Percentiles rank a stretch among this genome's conserved stretches.
These are phyloP conservation scores for Uronychia binucleata DNA, from an alignment of 73 alveolate species.

Conservation along the genomic window DNA sequence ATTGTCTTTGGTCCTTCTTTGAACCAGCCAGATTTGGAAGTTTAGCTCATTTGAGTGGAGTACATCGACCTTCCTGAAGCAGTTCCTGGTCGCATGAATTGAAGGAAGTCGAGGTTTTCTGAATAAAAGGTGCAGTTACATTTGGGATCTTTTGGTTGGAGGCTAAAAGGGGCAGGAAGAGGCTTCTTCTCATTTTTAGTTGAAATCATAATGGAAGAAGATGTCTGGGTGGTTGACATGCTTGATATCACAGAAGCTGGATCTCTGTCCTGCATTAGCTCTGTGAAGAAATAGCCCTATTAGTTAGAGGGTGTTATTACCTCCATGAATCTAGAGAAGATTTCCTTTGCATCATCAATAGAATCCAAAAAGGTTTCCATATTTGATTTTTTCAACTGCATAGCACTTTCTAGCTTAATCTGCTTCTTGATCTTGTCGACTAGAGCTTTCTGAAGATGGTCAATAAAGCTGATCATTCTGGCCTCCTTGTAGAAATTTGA, in stretches of 20 bases:
- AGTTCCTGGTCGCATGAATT: conserved; percentile 57
- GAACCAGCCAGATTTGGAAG: conserved; percentile 25
- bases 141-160: neutral
- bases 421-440: conserved; percentile 25
- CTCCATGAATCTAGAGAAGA: conserved; percentile 11
- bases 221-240: neutral
- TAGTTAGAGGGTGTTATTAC: neutral
- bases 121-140: conserved; percentile 8
- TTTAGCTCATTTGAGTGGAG: conserved; percentile 13
- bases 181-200: neutral
- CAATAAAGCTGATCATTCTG: conserved; percentile 47
- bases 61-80: conserved; percentile 53
- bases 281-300: conserved; percentile 12
- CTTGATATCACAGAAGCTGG: neutral
- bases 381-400: conserved; percentile 12
- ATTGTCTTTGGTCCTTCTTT: conserved; percentile 10
- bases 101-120: conserved; percentile 17
- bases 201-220: neutral
- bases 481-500: conserved; percentile 62
- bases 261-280: conserved; percentile 16
- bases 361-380: conserved; percentile 10
- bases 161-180: neutral
- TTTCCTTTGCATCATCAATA: conserved; percentile 8
- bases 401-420: conserved; percentile 3
- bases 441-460: conserved; percentile 22